These are phyloP conservation scores for Globisporangium irregulare DNA, from an alignment of 352 stramenopile genomes.

Conservation along the genomic window DNA sequence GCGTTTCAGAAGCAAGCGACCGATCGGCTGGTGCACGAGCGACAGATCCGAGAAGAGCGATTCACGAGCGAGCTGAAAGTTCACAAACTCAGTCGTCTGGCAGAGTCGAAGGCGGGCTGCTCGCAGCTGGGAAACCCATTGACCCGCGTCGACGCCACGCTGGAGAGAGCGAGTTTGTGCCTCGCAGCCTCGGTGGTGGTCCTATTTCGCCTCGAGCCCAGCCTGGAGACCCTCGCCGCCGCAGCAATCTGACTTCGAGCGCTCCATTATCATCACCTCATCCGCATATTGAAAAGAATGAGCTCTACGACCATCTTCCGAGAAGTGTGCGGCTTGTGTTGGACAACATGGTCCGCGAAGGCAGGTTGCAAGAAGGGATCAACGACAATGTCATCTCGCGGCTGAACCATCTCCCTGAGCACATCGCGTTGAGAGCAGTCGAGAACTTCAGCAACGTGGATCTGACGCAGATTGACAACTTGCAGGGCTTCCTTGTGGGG, in stretches of 20 bases:
- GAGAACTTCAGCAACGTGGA: constrained; percentile 82
- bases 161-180: constrained; percentile 12
- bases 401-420: constrained; percentile 64
- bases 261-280: constrained; percentile 10
- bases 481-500: constrained; percentile 77
- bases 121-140: constrained; percentile 17
- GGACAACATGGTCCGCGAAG: constrained; percentile 51
- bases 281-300: constrained; percentile 25
- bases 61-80: neutral
- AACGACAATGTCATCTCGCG: constrained; percentile 78
- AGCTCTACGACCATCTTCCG: constrained; percentile 62
- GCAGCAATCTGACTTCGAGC: constrained; percentile 20
- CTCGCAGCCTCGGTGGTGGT: neutral
- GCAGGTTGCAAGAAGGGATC: constrained; percentile 50
- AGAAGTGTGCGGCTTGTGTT: constrained; percentile 43
- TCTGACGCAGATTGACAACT: constrained; percentile 67
- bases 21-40: constrained; percentile 9
- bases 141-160: constrained; percentile 37
- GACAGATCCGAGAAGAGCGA: constrained; percentile 21
- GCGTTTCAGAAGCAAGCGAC: constrained; percentile 2
- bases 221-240: constrained; percentile 34
- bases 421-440: constrained; percentile 55
- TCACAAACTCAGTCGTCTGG: neutral
- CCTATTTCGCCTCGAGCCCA: neutral
- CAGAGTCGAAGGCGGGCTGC: neutral